Evolutionary conservation across 306 rosid species (phyloP), one percentile per base, ranked within the genome.

Genomic region (Acmispon strigosus): DNA sequence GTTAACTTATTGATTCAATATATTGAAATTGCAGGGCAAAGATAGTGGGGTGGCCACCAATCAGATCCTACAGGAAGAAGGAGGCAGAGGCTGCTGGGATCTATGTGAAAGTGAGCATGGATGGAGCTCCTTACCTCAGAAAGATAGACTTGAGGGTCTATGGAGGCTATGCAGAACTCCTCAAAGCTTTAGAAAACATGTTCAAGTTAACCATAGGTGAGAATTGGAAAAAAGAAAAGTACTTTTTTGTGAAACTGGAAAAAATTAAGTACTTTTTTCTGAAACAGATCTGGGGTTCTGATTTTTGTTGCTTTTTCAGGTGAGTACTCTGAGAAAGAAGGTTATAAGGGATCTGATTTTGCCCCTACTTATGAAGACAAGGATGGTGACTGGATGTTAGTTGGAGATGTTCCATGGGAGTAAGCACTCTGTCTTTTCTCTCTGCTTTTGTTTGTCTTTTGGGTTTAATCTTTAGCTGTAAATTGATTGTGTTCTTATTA

Each of bases 321-420:
- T 16, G 84, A 78, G 58, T 92, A 90, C 69, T 84, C 90, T 4
- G 98, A 92, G 65, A 88, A 92, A 73, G 97, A 93, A 68, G 96
- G 96, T 42, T 93, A 88, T 54, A 88, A 90, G 69, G 98, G 96
- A 66, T 93, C 97, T 39, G 93, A 90, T 29, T 88, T 66, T 80
- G 91, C 68, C 70, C 98, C 98, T 19, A 93, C 98, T 18, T 93
- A 92, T 61, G 90, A 92, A 74, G 98, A 92, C 79, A 92, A 86
- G 78, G 98, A 92, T 48, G 96, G 93, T 37, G 98, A 92, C 24
- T 92, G 91, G 98, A 92, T 92, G 98, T 85, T 92, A 22, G 93
- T 90, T 66, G 98, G 97, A 82, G 98, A 93, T 84, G 98, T 93
- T 82, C 98, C 94, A 47, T 93, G 96, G 98, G 88, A 92, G 95